A percentile compares a stretch with the other conserved stretches of the same genome.
phyloP scores from a whole-genome alignment of 257 asterid genomes.

The Gentiana straminea region DNA sequence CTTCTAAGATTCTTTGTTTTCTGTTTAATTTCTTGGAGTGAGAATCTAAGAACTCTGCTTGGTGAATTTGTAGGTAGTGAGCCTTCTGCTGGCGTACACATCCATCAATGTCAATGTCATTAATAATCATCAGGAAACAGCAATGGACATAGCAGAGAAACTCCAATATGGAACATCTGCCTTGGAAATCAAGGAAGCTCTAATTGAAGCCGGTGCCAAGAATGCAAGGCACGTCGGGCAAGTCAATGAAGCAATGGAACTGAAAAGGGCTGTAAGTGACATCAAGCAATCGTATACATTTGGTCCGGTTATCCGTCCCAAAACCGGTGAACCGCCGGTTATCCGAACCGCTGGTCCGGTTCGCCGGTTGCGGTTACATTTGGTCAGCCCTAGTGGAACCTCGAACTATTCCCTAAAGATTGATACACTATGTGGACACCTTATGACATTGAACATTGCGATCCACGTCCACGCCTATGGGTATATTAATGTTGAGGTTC shows the following conservation, averaged over 20 bases:
- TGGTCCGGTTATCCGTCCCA: too few relatives aligned
- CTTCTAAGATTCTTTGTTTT: too few relatives aligned
- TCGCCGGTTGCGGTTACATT: too few relatives aligned
- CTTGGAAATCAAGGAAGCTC: conserved; percentile 56
- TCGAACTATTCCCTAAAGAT: too few relatives aligned
- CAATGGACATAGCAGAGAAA: conserved; percentile 93
- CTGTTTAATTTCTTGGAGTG: too few relatives aligned
- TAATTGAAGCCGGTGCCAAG: conserved; percentile 78
- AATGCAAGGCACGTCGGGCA: conserved; percentile 62
- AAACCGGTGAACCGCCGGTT: too few relatives aligned
- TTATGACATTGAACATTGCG: too few relatives aligned
- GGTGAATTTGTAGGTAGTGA: conserved; percentile 49
- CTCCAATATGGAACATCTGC: conserved; percentile 72
- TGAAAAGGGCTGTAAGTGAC: conserved; percentile 91
- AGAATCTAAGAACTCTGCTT: conserved; percentile 1
- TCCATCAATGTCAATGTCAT: conserved; percentile 53
- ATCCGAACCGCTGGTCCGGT: too few relatives aligned
- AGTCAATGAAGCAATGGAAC: conserved; percentile 64
- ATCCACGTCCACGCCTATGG: neutral
- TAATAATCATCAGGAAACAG: conserved; percentile 69
- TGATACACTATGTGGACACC: too few relatives aligned
- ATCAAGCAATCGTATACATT: conserved; percentile 34
- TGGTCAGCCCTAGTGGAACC: too few relatives aligned
- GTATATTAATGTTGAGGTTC: neutral
- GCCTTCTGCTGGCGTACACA: conserved; percentile 45